Percentiles rank a stretch among this genome's conserved stretches.
phyloP scores from a whole-genome alignment of 148 eudicot genomes.

The Nyssa sinensis region DNA sequence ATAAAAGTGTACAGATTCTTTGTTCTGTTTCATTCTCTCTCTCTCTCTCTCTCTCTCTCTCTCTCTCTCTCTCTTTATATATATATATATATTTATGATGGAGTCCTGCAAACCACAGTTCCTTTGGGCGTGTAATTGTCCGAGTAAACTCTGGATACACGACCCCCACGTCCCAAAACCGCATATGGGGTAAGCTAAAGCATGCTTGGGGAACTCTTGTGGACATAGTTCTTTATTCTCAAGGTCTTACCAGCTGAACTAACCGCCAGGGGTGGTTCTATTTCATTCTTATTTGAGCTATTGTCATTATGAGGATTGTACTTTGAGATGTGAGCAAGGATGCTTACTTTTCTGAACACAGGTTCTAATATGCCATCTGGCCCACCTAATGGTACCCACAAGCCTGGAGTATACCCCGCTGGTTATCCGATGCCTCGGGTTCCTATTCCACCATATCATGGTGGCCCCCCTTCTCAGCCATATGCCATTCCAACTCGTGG shows the following conservation, averaged over 20 bases:
- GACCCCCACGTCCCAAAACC: no score
- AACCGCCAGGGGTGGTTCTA: no score
- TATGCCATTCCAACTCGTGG: conserved; percentile 94
- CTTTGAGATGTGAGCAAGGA: background rate
- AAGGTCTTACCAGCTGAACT: no score
- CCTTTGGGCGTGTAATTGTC: no score
- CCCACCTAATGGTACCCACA: conserved; percentile 83
- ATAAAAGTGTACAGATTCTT: background rate
- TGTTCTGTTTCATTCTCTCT: background rate
- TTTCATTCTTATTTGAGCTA: background rate
- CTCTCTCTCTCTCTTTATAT: no score
- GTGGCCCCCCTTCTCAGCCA: conserved; percentile 85
- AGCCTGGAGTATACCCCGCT: conserved; percentile 78
- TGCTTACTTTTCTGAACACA: conserved; percentile 12
- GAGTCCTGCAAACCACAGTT: no score
- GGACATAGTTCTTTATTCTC: no score
- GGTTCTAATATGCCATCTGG: conserved; percentile 78
- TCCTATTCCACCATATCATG: conserved; percentile 81
- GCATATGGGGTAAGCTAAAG: no score
- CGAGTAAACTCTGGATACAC: no score
- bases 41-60: no score
- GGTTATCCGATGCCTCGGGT: conserved; percentile 83
- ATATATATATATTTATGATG: no score
- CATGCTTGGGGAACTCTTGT: no score
- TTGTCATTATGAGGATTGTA: background rate